Percentiles rank a stretch among this genome's conserved stretches.
Evolutionary conservation across 768 basidiomycete species (phyloP).

Genomic region (Russula griseocarnosa): DNA sequence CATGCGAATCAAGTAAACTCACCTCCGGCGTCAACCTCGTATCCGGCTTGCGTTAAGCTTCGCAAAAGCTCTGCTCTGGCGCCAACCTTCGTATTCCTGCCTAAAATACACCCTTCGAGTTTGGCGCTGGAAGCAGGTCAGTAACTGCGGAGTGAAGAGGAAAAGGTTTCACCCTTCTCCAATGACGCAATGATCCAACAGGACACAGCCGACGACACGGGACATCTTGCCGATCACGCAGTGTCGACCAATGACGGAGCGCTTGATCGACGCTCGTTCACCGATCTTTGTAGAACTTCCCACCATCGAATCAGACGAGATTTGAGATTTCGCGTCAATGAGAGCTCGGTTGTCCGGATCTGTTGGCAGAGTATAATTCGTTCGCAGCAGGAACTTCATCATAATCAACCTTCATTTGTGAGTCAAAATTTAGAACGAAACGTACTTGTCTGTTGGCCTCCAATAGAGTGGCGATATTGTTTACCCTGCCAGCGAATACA

Average conservation of each 20-base stretch:
- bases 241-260: conserved; percentile 55
- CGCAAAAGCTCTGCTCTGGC: conserved; percentile 60
- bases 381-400: conserved; percentile 48
- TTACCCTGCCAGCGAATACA: conserved; percentile 60
- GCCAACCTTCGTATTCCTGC: conserved; percentile 69
- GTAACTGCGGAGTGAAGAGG: conserved; percentile 6
- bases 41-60: conserved; percentile 74
- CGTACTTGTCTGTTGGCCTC: conserved; percentile 78
- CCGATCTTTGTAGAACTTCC: conserved; percentile 80
- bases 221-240: conserved; percentile 81
- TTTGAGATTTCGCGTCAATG: conserved; percentile 78
- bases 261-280: conserved; percentile 74
- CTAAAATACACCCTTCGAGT: conserved; percentile 71
- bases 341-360: conserved; percentile 60
- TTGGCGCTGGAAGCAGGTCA: conserved; percentile 50
- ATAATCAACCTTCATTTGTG: conserved; percentile 26
- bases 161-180: conserved; percentile 64
- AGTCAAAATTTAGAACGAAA: conserved; percentile 9
- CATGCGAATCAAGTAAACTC: not conserved
- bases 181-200: conserved; percentile 86
- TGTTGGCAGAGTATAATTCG: conserved; percentile 51
- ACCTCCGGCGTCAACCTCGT: conserved; percentile 63
- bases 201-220: conserved; percentile 75
- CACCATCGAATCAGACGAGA: conserved; percentile 76
- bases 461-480: conserved; percentile 71